These are phyloP conservation scores for Orbilia oligospora DNA, from an alignment of 2,329 filamentous ascomycete genomes.

Conservation along the genomic window DNA sequence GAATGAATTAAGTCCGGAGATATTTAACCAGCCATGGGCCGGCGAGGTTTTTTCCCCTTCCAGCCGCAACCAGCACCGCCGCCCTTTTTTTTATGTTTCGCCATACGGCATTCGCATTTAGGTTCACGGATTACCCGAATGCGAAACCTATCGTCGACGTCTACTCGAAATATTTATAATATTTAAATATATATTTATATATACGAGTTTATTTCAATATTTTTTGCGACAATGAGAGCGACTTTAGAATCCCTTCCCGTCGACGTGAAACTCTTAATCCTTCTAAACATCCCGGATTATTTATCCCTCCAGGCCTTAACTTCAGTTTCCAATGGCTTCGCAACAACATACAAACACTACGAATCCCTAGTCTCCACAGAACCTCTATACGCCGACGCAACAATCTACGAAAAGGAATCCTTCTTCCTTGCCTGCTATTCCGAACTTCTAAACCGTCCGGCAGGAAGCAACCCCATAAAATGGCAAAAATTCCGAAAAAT, in stretches of 20 bases:
- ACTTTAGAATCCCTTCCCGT: conserved; percentile 24
- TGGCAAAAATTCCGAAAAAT: conserved; percentile 12
- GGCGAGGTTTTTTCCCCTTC: background rate
- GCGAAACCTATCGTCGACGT: no score
- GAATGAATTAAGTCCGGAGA: background rate
- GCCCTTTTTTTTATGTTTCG: no score
- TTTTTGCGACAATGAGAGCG: background rate
- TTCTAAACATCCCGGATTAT: conserved; percentile 34
- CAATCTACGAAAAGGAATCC: conserved; percentile 28
- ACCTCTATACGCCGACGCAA: conserved; percentile 16
- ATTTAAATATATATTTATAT: no score
- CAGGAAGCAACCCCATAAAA: background rate
- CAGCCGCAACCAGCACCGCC: background rate
- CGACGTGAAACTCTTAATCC: conserved; percentile 38
- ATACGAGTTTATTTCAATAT: no score
- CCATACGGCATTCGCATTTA: no score
- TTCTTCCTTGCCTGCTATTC: conserved; percentile 31
- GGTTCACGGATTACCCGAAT: no score
- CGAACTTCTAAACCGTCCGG: background rate
- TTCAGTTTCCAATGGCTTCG: conserved; percentile 27
- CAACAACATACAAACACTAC: conserved; percentile 29
- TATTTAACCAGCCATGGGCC: background rate
- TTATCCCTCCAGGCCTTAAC: conserved; percentile 12
- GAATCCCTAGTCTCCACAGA: conserved; percentile 9
- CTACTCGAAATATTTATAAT: no score